Percentiles rank a stretch among this genome's conserved stretches.
Evolutionary conservation across 768 basidiomycete genomes (phyloP).

Genomic region (Sistotremastrum niveocremeum): DNA sequence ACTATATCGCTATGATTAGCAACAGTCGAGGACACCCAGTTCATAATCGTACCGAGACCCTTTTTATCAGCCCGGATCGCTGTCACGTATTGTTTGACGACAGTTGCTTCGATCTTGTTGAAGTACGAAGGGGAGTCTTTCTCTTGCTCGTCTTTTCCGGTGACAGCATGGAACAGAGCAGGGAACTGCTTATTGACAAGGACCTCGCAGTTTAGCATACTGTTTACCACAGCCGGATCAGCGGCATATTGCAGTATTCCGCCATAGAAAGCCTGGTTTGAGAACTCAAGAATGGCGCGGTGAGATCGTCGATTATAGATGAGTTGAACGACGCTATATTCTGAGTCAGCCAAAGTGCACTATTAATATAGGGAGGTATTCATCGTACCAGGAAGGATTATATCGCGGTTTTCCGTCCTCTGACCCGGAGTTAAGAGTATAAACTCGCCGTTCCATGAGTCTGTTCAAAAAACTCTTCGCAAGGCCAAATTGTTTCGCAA

Average conservation of each 20-base stretch:
- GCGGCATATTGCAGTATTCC: constrained; percentile 38
- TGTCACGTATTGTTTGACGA: constrained; percentile 36
- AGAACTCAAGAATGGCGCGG: constrained; percentile 41
- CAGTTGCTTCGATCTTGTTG: constrained; percentile 45
- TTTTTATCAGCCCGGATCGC: constrained; percentile 20
- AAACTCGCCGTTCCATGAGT: constrained; percentile 33
- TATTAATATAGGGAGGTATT: not conserved
- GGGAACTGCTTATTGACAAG: constrained; percentile 39
- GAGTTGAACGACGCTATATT: constrained; percentile 43
- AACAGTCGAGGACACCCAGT: constrained; percentile 12
- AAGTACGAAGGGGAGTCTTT: constrained; percentile 58
- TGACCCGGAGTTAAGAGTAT: constrained; percentile 19
- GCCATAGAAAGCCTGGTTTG: constrained; percentile 47
- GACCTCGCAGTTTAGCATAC: constrained; percentile 13
- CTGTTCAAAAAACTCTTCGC: constrained; percentile 50
- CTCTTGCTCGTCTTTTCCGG: constrained; percentile 54
- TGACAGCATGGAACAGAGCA: constrained; percentile 45
- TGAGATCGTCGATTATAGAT: constrained; percentile 57
- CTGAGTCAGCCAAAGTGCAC: not conserved
- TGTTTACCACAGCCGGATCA: constrained; percentile 15
- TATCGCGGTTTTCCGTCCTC: constrained; percentile 1
- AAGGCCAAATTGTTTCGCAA: constrained; percentile 44
- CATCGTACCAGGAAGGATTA: constrained; percentile 10
- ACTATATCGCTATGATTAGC: constrained; percentile 35
- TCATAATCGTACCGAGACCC: constrained; percentile 3